Conservation (phyloP, 2,329 filamentous ascomycete genomes). For the Cryphonectria naterciae region DNA sequence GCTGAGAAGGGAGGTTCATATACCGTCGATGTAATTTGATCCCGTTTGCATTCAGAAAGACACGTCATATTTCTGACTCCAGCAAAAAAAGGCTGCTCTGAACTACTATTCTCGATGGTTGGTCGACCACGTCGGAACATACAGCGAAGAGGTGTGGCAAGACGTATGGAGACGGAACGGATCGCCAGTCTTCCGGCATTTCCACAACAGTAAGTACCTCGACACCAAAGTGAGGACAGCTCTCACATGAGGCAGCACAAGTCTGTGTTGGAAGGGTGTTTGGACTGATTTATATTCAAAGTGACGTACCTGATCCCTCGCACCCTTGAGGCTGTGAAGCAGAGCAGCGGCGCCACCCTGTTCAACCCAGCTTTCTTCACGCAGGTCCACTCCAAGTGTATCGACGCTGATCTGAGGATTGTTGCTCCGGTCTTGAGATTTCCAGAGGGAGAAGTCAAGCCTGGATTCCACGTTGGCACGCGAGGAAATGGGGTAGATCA, state of each 20-base stretch:
- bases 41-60: neutral
- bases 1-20: conserved; percentile 18
- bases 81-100: conserved; percentile 36
- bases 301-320: conserved; percentile 46
- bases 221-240: neutral
- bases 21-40: conserved; percentile 10
- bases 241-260: neutral
- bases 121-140: conserved; percentile 42
- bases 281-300: neutral
- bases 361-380: conserved; percentile 53
- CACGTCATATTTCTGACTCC: neutral
- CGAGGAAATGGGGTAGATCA: conserved; percentile 23
- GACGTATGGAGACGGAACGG: conserved; percentile 51
- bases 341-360: conserved; percentile 42
- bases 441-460: conserved; percentile 22
- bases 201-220: conserved; percentile 38
- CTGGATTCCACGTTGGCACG: conserved; percentile 21
- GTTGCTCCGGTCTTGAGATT: conserved; percentile 23
- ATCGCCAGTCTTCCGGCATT: conserved; percentile 53
- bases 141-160: conserved; percentile 50
- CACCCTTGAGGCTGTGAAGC: conserved; percentile 44
- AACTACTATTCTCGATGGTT: conserved; percentile 51
- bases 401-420: conserved; percentile 2
- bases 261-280: neutral
- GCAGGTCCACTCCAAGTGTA: conserved; percentile 27